Conservation (phyloP, 1,139 yeast species). For the Saccharomyces hybrid region DNA sequence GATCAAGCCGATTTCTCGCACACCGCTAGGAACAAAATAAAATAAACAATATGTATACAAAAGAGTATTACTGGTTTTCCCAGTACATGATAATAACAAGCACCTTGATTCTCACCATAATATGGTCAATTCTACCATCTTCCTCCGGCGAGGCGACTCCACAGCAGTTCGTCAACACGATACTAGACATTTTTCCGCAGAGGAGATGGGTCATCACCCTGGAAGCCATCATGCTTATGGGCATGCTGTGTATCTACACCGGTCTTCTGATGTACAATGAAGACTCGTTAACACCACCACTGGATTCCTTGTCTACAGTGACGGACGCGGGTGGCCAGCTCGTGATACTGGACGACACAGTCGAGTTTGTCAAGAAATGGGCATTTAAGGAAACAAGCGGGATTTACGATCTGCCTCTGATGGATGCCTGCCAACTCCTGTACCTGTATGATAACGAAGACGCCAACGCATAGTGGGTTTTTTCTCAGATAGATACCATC, state of each 20-base stretch:
- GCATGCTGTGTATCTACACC: conserved; percentile 63
- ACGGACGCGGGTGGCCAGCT: conserved; percentile 61
- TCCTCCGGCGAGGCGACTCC: conserved; percentile 4
- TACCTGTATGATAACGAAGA: conserved; percentile 30
- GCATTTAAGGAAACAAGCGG: conserved; percentile 50
- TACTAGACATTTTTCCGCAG: conserved; percentile 19
- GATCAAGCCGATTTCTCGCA: conserved; percentile 17
- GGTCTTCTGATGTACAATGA: conserved; percentile 64
- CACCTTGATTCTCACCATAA: conserved; percentile 13
- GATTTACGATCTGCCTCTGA: conserved; percentile 70
- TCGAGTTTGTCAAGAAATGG: conserved; percentile 32
- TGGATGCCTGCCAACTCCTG: conserved; percentile 56
- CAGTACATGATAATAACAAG: conserved; percentile 21
- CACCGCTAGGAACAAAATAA: neutral
- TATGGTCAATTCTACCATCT: conserved; percentile 23
- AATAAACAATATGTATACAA: conserved; percentile 14
- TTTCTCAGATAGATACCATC: neutral
- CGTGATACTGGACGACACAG: conserved; percentile 27
- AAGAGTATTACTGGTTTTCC: conserved; percentile 26
- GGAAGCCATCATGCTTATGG: conserved; percentile 38
- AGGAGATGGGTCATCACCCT: conserved; percentile 23
- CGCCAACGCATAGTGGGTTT: neutral
- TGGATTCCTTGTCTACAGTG: conserved; percentile 54
- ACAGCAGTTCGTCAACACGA: conserved; percentile 11
- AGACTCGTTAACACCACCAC: conserved; percentile 57